phyloP scores from a whole-genome alignment of 1,284 basidiomycete genomes.

The Malassezia caprae region DNA sequence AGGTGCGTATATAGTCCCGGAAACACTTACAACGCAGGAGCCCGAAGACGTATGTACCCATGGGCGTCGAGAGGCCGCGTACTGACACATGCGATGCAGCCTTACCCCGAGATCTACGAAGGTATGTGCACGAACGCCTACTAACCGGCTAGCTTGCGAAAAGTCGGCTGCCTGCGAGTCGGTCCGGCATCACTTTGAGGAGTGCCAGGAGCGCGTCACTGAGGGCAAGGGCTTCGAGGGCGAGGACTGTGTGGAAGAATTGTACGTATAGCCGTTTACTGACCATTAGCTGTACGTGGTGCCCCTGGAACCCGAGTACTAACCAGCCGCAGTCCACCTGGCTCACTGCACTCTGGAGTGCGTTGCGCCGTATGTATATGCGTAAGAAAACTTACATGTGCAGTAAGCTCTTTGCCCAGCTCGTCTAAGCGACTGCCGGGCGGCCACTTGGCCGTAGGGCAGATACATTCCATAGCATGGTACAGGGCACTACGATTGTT shows the following conservation, averaged over 20 bases:
- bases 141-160: conserved; percentile 33
- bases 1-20: conserved; percentile 4
- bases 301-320: neutral
- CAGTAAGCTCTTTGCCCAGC: conserved; percentile 39
- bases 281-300: conserved; percentile 13
- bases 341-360: conserved; percentile 43
- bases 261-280: conserved; percentile 27
- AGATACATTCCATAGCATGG: neutral
- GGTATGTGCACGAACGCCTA: conserved; percentile 14
- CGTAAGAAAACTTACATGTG: neutral
- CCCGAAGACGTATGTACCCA: conserved; percentile 40
- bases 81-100: conserved; percentile 12
- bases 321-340: conserved; percentile 30
- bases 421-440: conserved; percentile 20
- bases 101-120: conserved; percentile 34
- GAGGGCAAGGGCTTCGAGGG: conserved; percentile 43
- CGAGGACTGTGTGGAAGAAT: conserved; percentile 48
- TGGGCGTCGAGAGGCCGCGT: neutral
- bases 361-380: conserved; percentile 29
- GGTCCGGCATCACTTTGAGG: conserved; percentile 46
- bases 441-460: neutral
- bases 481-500: neutral
- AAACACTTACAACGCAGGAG: conserved; percentile 26
- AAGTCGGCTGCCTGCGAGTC: conserved; percentile 41
- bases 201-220: conserved; percentile 43